Conservation (phyloP, 1,139 yeast species). For the Kodamaea fungicola region DNA sequence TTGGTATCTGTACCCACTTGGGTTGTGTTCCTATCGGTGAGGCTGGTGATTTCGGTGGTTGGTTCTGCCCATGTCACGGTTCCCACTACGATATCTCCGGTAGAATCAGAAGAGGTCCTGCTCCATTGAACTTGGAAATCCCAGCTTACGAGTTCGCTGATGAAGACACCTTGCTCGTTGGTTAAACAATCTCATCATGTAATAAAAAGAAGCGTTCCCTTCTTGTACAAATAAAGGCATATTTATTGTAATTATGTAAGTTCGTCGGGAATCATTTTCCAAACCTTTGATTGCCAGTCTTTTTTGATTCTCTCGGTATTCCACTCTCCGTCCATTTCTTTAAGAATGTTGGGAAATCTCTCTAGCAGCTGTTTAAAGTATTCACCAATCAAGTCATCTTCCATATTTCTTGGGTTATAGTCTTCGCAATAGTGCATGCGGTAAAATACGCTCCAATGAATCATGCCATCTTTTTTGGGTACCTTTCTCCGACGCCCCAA, state of each 20-base stretch:
- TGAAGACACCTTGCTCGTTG: conserved; percentile 76
- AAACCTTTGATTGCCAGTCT: conserved; percentile 21
- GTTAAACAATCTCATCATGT: conserved; percentile 23
- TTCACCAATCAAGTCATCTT: conserved; percentile 23
- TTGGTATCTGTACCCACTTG: conserved; percentile 99
- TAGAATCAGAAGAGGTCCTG: conserved; percentile 99
- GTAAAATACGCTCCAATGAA: conserved; percentile 67
- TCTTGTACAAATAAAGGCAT: conserved; percentile 8
- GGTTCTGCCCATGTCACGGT: conserved; percentile 99
- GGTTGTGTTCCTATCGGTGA: conserved; percentile 99
- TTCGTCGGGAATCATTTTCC: conserved; percentile 45
- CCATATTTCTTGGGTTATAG: conserved; percentile 46
- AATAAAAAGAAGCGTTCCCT: neutral
- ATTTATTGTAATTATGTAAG: conserved; percentile 12
- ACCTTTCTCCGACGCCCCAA: conserved; percentile 48
- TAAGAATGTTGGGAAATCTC: conserved; percentile 10
- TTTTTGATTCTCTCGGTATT: conserved; percentile 19
- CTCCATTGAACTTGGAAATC: conserved; percentile 97
- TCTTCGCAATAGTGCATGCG: conserved; percentile 43
- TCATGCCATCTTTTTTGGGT: conserved; percentile 36
- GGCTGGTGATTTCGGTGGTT: conserved; percentile 99
- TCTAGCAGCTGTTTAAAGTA: conserved; percentile 19
- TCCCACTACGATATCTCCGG: conserved; percentile 99
- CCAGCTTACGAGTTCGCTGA: conserved; percentile 85
- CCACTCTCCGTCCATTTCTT: conserved; percentile 10